Percentiles rank a stretch among this genome's conserved stretches.
Evolutionary conservation across 1,284 basidiomycete genomes (phyloP).

Genomic region (Tilletia caries): DNA sequence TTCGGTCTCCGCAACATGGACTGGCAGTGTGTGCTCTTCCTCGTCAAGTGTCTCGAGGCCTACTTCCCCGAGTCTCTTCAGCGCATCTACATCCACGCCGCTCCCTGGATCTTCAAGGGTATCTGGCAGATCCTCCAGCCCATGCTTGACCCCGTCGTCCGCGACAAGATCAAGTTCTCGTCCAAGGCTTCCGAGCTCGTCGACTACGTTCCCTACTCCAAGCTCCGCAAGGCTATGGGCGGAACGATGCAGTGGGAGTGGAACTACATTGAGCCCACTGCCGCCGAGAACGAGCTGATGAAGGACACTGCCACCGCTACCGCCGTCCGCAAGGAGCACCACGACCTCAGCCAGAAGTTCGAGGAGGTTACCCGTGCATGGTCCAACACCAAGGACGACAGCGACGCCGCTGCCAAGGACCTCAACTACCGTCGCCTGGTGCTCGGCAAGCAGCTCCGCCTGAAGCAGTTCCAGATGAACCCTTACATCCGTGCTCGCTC

Average conservation of each 20-base stretch:
- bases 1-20: constrained; percentile 54
- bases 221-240: constrained; percentile 51
- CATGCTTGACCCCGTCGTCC: constrained; percentile 51
- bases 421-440: constrained; percentile 43
- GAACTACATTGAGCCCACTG: constrained; percentile 51
- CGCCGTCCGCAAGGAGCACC: constrained; percentile 42
- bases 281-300: constrained; percentile 45
- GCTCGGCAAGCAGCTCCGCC: constrained; percentile 46
- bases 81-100: constrained; percentile 52
- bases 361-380: constrained; percentile 44
- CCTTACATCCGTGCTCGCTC: constrained; percentile 45
- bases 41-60: constrained; percentile 52
- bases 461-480: constrained; percentile 48
- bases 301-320: constrained; percentile 47
- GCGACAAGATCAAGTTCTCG: constrained; percentile 53
- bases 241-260: constrained; percentile 54
- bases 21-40: constrained; percentile 52
- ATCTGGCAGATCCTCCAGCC: constrained; percentile 53
- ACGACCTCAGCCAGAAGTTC: constrained; percentile 41
- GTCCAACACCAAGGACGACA: constrained; percentile 31
- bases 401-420: constrained; percentile 31
- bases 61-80: constrained; percentile 53
- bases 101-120: constrained; percentile 54
- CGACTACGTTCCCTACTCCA: constrained; percentile 41
- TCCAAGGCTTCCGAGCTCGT: constrained; percentile 46